Percentiles rank a stretch among this genome's conserved stretches.
Conservation (phyloP, 345 rosid species). For the Firmiana major region DNA sequence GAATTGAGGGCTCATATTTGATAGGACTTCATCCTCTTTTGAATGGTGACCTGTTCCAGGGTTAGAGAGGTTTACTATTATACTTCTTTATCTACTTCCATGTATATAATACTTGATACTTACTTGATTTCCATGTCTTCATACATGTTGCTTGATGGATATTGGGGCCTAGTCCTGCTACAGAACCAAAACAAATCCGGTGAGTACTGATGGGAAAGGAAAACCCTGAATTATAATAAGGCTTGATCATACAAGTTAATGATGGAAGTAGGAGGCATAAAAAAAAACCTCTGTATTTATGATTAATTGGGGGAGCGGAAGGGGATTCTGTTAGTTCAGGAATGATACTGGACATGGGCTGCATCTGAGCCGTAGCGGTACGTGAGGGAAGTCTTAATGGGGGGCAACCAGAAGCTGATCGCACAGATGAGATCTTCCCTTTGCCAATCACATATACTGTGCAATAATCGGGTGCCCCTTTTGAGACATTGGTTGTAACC, state of each 20-base stretch:
- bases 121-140: conserved; percentile 42
- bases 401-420: conserved; percentile 40
- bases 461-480: conserved; percentile 66
- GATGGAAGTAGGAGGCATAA: no score
- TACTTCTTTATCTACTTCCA: no score
- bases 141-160: conserved; percentile 12
- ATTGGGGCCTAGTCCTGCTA: conserved; percentile 20
- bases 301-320: not conserved
- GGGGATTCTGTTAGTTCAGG: conserved; percentile 3
- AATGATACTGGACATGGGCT: not conserved
- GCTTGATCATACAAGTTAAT: no score
- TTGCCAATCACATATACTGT: conserved; percentile 62
- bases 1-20: conserved; percentile 38
- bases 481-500: conserved; percentile 51
- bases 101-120: conserved; percentile 6
- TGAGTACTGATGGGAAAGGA: no score
- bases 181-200: not conserved
- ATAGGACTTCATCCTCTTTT: conserved; percentile 27
- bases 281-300: conserved; percentile 28
- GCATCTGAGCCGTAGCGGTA: not conserved
- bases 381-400: conserved; percentile 26
- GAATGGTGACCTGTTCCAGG: conserved; percentile 57
- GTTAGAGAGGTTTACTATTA: no score
- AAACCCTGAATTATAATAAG: no score
- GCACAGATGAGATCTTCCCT: conserved; percentile 60